These are phyloP conservation scores for Beta corolliflora DNA, from an alignment of 179 eudicot species.

Conservation along the genomic window DNA sequence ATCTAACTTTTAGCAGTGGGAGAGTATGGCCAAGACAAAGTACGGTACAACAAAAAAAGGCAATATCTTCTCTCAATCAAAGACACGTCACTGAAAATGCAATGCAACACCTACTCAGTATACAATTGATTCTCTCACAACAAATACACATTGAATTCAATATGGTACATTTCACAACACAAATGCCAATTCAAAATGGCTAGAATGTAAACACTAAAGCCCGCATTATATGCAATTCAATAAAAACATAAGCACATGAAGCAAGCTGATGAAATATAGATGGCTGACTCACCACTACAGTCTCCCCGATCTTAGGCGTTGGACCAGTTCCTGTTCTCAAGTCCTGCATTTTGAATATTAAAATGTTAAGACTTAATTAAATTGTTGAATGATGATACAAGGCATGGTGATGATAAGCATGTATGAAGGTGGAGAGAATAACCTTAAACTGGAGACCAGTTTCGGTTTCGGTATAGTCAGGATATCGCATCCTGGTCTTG, in stretches of 20 bases:
- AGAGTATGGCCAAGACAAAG: not conserved
- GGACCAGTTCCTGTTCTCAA: conserved; percentile 79
- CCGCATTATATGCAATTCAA: not conserved
- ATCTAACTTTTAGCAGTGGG: not conserved
- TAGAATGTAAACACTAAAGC: not conserved
- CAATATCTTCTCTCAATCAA: not conserved
- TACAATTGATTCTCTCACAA: not conserved
- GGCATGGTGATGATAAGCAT: not conserved
- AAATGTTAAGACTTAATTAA: not conserved
- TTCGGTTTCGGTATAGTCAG: conserved; percentile 79
- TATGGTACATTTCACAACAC: not conserved
- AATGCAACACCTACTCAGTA: not conserved
- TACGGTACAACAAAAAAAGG: not conserved
- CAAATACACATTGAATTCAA: not conserved
- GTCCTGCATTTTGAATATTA: conserved; percentile 60
- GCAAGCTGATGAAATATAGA: conserved; percentile 5
- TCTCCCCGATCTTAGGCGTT: conserved; percentile 71
- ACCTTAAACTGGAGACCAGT: conserved; percentile 98
- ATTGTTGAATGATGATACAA: not conserved
- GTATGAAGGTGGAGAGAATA: not conserved
- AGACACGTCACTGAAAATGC: not conserved
- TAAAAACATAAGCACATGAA: not conserved
- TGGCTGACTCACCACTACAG: conserved; percentile 69
- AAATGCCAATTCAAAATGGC: not conserved
- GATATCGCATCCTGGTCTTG: conserved; percentile 90